These are phyloP conservation scores for Scenedesmus sp. DNA, from an alignment of 163 green algal species.

Conservation along the genomic window DNA sequence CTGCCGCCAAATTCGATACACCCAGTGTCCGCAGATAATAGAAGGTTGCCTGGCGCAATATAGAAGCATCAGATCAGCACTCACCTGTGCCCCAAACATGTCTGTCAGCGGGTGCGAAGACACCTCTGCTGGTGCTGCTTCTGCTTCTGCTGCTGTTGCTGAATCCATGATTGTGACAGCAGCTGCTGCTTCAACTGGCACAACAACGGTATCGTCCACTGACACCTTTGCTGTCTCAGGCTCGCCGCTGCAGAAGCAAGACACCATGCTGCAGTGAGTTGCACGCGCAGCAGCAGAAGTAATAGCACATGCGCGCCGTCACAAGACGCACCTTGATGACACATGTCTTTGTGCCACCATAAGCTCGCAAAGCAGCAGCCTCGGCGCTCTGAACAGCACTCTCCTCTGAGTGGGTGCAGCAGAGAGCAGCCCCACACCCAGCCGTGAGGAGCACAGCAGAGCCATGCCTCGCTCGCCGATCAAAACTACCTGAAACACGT, in stretches of 20 bases:
- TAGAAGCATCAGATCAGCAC: not conserved
- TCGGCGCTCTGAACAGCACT: not conserved
- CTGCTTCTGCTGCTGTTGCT: not conserved
- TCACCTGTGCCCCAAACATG: conserved; percentile 40
- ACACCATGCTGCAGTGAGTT: not conserved
- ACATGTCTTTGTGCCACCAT: not conserved
- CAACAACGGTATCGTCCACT: not conserved
- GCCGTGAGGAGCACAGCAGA: not conserved
- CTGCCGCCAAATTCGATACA: too few species aligned
- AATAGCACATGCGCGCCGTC: not conserved
- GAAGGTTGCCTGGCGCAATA: too few species aligned
- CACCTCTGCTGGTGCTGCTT: not conserved
- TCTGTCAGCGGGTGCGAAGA: conserved; percentile 35
- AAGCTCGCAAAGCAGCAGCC: not conserved
- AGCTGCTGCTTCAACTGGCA: not conserved
- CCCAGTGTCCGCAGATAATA: too few species aligned
- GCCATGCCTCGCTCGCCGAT: not conserved
- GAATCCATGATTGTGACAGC: not conserved
- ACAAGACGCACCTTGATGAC: not conserved
- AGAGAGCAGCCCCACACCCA: not conserved
- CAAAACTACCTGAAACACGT: not conserved
- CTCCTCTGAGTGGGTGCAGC: not conserved
- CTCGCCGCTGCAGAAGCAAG: conserved; percentile 2
- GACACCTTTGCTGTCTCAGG: conserved; percentile 17
- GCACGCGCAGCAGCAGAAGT: not conserved